These are phyloP conservation scores for Protea cynaroides DNA, from an alignment of 164 flowering plant species.

Conservation along the genomic window DNA sequence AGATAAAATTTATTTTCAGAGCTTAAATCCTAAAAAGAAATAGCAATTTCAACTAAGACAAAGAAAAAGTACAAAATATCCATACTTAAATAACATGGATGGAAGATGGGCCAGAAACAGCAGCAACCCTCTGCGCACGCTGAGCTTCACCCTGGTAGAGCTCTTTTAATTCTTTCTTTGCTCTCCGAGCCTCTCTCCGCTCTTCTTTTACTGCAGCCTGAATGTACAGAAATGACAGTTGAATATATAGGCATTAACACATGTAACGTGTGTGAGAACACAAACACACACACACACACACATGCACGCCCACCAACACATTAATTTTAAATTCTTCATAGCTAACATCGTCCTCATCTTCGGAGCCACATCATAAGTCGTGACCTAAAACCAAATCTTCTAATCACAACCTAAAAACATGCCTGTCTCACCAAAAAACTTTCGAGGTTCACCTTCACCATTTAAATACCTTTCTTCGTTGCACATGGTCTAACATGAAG, in stretches of 20 bases:
- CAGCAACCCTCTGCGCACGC: slow-evolving; percentile 79
- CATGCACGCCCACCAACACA: background rate
- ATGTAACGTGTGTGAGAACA: too few species aligned
- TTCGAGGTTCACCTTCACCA: too few species aligned
- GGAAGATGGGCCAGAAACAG: slow-evolving; percentile 64
- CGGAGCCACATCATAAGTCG: too few species aligned
- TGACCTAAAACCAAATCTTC: too few species aligned
- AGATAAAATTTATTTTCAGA: too few species aligned
- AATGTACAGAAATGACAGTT: slow-evolving; percentile 8
- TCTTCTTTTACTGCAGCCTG: slow-evolving; percentile 90
- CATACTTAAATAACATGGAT: slow-evolving; percentile 60
- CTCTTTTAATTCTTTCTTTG: slow-evolving; percentile 73
- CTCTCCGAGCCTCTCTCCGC: slow-evolving; percentile 68
- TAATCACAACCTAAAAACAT: too few species aligned
- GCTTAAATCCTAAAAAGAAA: background rate
- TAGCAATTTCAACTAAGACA: background rate
- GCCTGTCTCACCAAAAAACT: too few species aligned
- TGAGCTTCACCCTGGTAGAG: slow-evolving; percentile 62
- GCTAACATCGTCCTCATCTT: too few species aligned
- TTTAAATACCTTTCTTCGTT: too few species aligned
- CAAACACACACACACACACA: background rate
- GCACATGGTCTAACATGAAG: too few species aligned
- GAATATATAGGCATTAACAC: background rate
- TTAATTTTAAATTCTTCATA: too few species aligned
- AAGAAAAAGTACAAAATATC: background rate